Evolutionary conservation across 345 rosid species (phyloP).

Genomic region (Toxicodendron radicans): DNA sequence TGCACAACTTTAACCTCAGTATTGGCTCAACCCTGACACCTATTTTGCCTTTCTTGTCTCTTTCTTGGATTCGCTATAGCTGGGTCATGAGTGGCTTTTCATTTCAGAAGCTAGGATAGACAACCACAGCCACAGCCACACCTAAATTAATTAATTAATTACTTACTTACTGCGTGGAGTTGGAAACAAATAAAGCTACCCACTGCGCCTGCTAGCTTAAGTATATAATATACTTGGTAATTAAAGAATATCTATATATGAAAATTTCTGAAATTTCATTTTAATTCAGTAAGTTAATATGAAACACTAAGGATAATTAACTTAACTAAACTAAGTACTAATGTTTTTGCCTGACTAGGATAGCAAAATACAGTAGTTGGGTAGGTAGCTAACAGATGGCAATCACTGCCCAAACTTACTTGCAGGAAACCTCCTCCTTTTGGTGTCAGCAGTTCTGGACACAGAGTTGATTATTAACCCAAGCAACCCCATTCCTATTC

Average conservation of each 20-base stretch:
- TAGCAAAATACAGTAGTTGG: not conserved
- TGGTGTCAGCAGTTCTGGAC: slow-evolving; percentile 21
- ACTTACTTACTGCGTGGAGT: slow-evolving; percentile 26
- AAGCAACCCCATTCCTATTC: too few relatives aligned
- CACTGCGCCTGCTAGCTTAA: too few relatives aligned
- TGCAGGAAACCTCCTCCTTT: slow-evolving; percentile 24
- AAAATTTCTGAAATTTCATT: too few relatives aligned
- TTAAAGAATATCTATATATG: too few relatives aligned
- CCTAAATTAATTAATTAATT: slow-evolving; percentile 6
- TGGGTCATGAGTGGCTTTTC: slow-evolving; percentile 17
- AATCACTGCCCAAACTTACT: slow-evolving; percentile 21
- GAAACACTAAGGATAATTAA: too few relatives aligned
- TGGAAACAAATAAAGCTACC: not conserved
- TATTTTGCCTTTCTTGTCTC: slow-evolving; percentile 32
- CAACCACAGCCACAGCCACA: not conserved
- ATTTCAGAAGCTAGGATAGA: slow-evolving; percentile 24
- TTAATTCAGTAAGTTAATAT: too few relatives aligned
- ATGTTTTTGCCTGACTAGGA: too few relatives aligned
- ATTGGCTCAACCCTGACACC: slow-evolving; percentile 22
- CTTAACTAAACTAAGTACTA: too few relatives aligned
- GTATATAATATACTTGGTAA: too few relatives aligned
- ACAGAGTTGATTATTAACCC: slow-evolving; percentile 19
- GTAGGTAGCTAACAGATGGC: slow-evolving; percentile 6
- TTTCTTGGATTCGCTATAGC: slow-evolving; percentile 27
- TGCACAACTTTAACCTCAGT: slow-evolving; percentile 13